Base-by-base conservation (phyloP, 441 rosid species). In the Daphne laureola region DNA sequence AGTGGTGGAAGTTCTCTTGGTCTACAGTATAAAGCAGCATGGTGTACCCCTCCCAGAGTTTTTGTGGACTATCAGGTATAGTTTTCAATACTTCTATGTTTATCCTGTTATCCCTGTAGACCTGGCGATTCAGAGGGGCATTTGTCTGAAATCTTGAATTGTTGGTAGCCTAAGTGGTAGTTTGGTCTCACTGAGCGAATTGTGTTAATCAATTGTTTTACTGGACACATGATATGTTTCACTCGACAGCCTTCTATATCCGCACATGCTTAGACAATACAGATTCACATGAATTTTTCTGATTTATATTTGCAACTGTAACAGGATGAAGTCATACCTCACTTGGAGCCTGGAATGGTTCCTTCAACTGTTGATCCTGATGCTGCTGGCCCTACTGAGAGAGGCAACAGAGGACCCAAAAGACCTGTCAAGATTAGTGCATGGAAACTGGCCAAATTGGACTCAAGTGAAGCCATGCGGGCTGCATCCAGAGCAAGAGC, bases 11-110 rank as follows among this genome's bases (percentile, higher is more conserved):
- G 92, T 67, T 84, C 88, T 59, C 69, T 81, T 14, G 81, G 88
- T 38, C 58, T 84, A 65, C 78, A 81, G 53, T 77, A 79, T 69
- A 81, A 74, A 59, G 92, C 84, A 17, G 82, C 77, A 55, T 84
- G 92, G 92, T 84, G 92, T 66, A 84, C 92, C 51, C 92, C 92
- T 40, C 92, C 92, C 43, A 70, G 92, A 73, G 79, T 84, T 53
- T 84, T 81, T 67, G 81, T 84, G 60, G 88, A 84, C 68, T 71
- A 84, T 74, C 88, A 84, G 91, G 91, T 84, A 75, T 43, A 43
- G 9, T 44, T 45, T 0, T 40, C 8, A 13, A 47, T 43, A 14
- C 14, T 50, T 42, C 14, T 5, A 35, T 23, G 42, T 38, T 27
- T 52, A 42, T 40, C 14, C 14, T 15, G 50, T 44, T 16, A 18